These are phyloP conservation scores for Colletotrichum somersetense DNA, from an alignment of 2,329 filamentous ascomycete species.

Conservation along the genomic window DNA sequence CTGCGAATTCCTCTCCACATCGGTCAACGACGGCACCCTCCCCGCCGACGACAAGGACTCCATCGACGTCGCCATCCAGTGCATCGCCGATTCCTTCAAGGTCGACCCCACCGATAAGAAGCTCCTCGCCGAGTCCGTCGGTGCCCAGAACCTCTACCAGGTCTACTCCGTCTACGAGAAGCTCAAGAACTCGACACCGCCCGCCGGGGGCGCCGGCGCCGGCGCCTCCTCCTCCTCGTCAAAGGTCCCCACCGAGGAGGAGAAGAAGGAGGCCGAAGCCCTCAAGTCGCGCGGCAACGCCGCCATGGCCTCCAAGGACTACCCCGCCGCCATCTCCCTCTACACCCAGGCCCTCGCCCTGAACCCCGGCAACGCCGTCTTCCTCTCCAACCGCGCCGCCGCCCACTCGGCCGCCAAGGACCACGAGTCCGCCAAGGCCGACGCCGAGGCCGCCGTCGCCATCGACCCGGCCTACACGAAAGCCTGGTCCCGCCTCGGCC, in stretches of 20 bases:
- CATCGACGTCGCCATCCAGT: constrained; percentile 93
- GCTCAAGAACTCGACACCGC: constrained; percentile 71
- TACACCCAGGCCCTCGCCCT: constrained; percentile 90
- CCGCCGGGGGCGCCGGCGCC: constrained; percentile 50
- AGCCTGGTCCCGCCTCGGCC: constrained; percentile 93
- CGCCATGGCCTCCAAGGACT: constrained; percentile 95
- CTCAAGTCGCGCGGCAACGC: constrained; percentile 94
- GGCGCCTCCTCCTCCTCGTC: constrained; percentile 50
- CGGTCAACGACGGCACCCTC: constrained; percentile 88
- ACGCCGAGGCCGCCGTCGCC: constrained; percentile 90
- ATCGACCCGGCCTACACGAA: constrained; percentile 96
- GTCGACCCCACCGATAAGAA: constrained; percentile 85
- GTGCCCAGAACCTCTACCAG: constrained; percentile 86
- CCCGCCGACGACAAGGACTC: constrained; percentile 90
- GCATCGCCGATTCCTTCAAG: constrained; percentile 95
- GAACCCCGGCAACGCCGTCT: constrained; percentile 90
- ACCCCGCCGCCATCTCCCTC: constrained; percentile 81
- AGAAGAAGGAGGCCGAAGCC: constrained; percentile 85
- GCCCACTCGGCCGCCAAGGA: constrained; percentile 88
- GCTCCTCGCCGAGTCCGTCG: constrained; percentile 81
- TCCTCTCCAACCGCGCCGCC: constrained; percentile 96
- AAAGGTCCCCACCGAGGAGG: constrained; percentile 61
- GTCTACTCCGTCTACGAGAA: constrained; percentile 99
- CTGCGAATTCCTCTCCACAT: constrained; percentile 91
- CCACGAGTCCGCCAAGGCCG: constrained; percentile 85